A percentile compares a stretch with the other conserved stretches of the same genome.
phyloP scores from a whole-genome alignment of 257 asterid species.

The Paraleonurus japonicus region DNA sequence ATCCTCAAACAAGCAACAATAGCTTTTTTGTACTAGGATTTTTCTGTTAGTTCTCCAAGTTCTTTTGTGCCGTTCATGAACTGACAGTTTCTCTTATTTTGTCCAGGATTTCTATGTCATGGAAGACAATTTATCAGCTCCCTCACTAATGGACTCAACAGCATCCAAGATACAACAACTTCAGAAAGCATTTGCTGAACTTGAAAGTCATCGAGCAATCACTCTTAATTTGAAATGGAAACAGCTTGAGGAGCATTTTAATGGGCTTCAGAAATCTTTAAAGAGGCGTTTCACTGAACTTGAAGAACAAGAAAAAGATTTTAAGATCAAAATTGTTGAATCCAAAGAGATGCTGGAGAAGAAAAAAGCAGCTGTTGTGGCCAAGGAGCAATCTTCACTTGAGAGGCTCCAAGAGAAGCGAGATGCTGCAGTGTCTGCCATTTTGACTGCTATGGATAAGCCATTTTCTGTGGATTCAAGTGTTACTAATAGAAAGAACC shows the following conservation, averaged over 20 bases:
- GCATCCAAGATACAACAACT: conserved; percentile 85
- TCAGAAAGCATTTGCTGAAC: conserved; percentile 95
- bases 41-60: background rate
- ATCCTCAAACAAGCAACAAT: background rate
- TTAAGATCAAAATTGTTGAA: conserved; percentile 69
- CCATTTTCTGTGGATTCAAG: conserved; percentile 39
- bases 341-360: conserved; percentile 65
- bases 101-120: conserved; percentile 45
- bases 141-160: conserved; percentile 68
- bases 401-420: conserved; percentile 93
- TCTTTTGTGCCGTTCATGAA: background rate
- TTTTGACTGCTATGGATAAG: conserved; percentile 58
- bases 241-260: conserved; percentile 93
- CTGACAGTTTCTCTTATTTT: conserved; percentile 4
- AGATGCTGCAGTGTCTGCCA: conserved; percentile 89
- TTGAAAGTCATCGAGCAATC: conserved; percentile 86
- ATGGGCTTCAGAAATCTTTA: conserved; percentile 90
- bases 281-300: conserved; percentile 93
- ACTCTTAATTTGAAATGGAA: conserved; percentile 92
- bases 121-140: conserved; percentile 65
- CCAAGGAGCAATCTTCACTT: conserved; percentile 82
- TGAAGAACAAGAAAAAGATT: conserved; percentile 89
- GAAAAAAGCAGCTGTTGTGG: conserved; percentile 71
- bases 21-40: background rate
- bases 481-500: conserved; percentile 33